These are phyloP conservation scores for Populus euphratica DNA, from an alignment of 345 rosid genomes.

Conservation along the genomic window DNA sequence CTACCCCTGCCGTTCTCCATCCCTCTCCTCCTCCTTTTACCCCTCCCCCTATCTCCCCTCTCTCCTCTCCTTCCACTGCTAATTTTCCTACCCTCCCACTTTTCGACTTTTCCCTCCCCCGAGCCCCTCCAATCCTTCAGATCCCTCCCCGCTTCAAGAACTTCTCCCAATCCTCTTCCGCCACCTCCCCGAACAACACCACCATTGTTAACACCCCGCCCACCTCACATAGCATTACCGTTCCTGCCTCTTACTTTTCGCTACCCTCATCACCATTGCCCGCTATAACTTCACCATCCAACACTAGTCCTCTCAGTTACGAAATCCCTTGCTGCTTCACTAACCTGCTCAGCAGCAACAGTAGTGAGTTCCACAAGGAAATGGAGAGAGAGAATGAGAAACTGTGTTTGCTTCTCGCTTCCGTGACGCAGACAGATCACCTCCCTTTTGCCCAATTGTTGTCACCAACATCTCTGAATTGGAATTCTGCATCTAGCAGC, in stretches of 20 bases:
- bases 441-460: constrained; percentile 72
- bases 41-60: neutral
- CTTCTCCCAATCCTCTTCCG: neutral
- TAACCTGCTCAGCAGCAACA: neutral
- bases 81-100: constrained; percentile 44
- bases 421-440: constrained; percentile 34
- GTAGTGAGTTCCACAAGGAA: constrained; percentile 18
- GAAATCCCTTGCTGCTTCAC: constrained; percentile 1
- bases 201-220: neutral
- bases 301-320: neutral
- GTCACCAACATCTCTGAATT: constrained; percentile 3
- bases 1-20: neutral
- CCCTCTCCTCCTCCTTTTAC: constrained; percentile 1
- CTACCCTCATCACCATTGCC: constrained; percentile 32
- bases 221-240: neutral
- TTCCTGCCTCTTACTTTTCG: constrained; percentile 16
- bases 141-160: constrained; percentile 40
- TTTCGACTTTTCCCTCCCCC: constrained; percentile 40
- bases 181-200: neutral
- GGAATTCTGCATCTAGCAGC: constrained; percentile 12
- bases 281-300: constrained; percentile 14
- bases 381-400: constrained; percentile 20
- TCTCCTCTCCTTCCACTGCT: constrained; percentile 9
- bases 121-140: constrained; percentile 50
- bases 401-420: constrained; percentile 20